A percentile compares a stretch with the other conserved stretches of the same genome.
Evolutionary conservation across 148 eudicot genomes (phyloP).

Genomic region (Camellia sinensis): DNA sequence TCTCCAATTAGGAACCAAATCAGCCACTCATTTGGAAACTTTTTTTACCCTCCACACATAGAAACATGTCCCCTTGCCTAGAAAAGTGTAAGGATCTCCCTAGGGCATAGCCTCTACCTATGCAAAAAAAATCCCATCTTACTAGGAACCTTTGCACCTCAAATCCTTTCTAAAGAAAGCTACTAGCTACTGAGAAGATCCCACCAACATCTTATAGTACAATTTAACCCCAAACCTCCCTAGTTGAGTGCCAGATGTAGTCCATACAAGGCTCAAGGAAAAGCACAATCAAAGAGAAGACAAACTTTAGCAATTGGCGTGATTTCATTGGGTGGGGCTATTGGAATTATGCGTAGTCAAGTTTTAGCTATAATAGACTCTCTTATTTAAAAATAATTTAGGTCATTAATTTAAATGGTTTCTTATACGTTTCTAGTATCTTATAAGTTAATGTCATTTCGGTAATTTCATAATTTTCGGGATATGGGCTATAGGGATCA

Average conservation of each 20-base stretch:
- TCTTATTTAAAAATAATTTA: too few species aligned
- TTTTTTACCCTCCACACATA: not conserved
- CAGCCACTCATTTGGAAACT: not conserved
- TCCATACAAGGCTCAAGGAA: not conserved
- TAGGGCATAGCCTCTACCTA: not conserved
- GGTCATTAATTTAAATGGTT: too few species aligned
- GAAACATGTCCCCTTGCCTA: not conserved
- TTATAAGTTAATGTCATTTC: too few species aligned
- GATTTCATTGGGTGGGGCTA: not conserved
- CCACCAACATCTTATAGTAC: not conserved
- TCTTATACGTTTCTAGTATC: too few species aligned
- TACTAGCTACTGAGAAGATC: not conserved
- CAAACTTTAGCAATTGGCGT: not conserved
- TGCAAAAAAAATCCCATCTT: not conserved
- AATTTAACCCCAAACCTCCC: not conserved
- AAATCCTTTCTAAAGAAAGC: not conserved
- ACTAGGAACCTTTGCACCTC: not conserved
- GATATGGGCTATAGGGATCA: too few species aligned
- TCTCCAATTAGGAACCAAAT: not conserved
- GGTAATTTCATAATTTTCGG: too few species aligned
- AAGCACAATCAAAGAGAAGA: not conserved
- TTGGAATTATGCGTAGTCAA: not conserved
- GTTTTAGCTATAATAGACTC: too few species aligned
- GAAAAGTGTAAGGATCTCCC: not conserved
- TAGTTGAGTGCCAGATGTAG: not conserved